These are phyloP conservation scores for Tothia fuscella DNA, from an alignment of 2,329 filamentous ascomycete species.

Conservation along the genomic window DNA sequence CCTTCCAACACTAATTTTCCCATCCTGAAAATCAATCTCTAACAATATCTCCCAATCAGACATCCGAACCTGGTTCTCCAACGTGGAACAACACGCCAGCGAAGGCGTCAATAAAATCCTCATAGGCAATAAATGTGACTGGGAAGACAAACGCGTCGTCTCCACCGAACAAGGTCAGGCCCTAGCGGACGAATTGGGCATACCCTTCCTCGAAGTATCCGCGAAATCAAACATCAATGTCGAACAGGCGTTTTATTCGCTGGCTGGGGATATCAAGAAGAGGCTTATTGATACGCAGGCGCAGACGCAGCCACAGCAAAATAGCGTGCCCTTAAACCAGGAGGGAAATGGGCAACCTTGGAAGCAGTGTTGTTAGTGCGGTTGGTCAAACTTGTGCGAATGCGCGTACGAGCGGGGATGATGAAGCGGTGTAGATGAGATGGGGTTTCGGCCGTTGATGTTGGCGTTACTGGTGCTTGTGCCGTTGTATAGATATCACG, in stretches of 20 bases:
- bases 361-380: constrained; percentile 11
- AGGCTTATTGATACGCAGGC: constrained; percentile 72
- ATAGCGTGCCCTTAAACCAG: constrained; percentile 2
- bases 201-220: constrained; percentile 96
- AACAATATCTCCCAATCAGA: constrained; percentile 41
- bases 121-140: constrained; percentile 99
- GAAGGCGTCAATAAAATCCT: constrained; percentile 99
- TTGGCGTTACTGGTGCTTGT: too few relatives aligned
- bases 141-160: constrained; percentile 96
- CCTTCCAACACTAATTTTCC: not conserved
- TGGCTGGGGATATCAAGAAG: constrained; percentile 97
- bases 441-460: too few relatives aligned
- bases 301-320: constrained; percentile 1
- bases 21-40: not conserved
- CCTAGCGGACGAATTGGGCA: constrained; percentile 88
- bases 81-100: constrained; percentile 94
- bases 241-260: constrained; percentile 93
- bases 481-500: too few relatives aligned
- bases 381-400: too few relatives aligned
- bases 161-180: constrained; percentile 87
- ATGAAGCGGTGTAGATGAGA: too few relatives aligned
- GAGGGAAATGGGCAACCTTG: constrained; percentile 2
- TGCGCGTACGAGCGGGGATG: too few relatives aligned
- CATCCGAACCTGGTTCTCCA: constrained; percentile 98
- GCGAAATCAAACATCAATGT: constrained; percentile 99